Base-by-base conservation (phyloP, 139 green algal species). In the Pseudopediastrum boryanum region DNA sequence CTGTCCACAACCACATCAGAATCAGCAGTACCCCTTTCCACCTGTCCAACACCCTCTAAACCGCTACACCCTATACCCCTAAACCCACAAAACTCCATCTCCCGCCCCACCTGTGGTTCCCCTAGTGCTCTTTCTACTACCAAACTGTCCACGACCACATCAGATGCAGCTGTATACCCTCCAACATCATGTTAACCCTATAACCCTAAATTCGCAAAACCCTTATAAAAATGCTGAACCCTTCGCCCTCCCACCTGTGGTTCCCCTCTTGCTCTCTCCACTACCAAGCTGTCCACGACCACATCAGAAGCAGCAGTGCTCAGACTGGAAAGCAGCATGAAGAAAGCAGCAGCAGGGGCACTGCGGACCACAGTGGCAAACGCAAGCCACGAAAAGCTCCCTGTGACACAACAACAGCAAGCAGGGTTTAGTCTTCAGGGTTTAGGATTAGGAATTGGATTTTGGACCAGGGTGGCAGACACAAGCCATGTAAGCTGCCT, bases 91-190 rank as follows among this genome's bases (percentile, higher is more conserved):
- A n/a, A n/a, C n/a, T n/a, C n/a, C n/a, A n/a, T n/a, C n/a, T n/a
- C n/a, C n/a, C n/a, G n/a, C n/a, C n/a, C n/a, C 71, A 88, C 87
- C 72, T 88, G 74, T 2, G 83, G 78, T 48, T 87, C 72, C 2
- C 86, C 88, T 64, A 85, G 41, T 1, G 87, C 75, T 10, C 81
- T 42, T 85, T 96, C 92, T 67, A 99, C 96, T 41, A 99, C 96
- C 38, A 99, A 93, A 23, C 89, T 96, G 91, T 99, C 96, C n/a
- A 98, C 94, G 38, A 99, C 93, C 43, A 99, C 96, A 74, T 99
- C 96, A n/a, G n/a, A n/a, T n/a, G n/a, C n/a, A n/a, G n/a, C n/a
- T n/a, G n/a, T n/a, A n/a, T n/a, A n/a, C n/a, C n/a, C n/a, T n/a
- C n/a, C n/a, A n/a, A n/a, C n/a, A n/a, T n/a, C n/a, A n/a, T n/a